These are phyloP conservation scores for Aspergillus latus DNA, from an alignment of 2,329 filamentous ascomycete genomes.

Conservation along the genomic window DNA sequence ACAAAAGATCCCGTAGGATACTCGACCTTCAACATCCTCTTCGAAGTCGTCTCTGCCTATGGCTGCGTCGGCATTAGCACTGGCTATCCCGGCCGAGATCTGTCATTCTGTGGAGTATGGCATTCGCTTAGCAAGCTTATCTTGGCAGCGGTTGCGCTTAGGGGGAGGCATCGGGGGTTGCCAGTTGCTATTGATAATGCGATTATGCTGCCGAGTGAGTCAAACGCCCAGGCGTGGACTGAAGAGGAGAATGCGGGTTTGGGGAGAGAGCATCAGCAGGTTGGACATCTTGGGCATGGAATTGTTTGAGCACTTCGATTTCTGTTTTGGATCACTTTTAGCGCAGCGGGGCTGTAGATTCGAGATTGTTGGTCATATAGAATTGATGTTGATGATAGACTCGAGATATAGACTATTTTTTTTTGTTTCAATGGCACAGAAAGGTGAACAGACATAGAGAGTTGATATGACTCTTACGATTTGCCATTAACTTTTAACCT, in stretches of 20 bases:
- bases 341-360: neutral
- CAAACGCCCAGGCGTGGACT: constrained; percentile 37
- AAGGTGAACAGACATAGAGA: constrained; percentile 7
- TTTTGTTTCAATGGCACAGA: neutral
- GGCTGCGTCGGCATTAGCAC: constrained; percentile 63
- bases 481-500: neutral
- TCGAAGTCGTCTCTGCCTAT: constrained; percentile 52
- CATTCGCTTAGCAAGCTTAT: constrained; percentile 59
- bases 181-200: constrained; percentile 59
- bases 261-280: constrained; percentile 29
- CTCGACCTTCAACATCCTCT: constrained; percentile 60
- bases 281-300: neutral
- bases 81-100: constrained; percentile 55
- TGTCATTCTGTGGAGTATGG: constrained; percentile 58
- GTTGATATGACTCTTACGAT: neutral
- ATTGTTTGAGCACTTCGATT: neutral
- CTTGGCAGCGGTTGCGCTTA: constrained; percentile 57
- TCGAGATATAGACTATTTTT: neutral
- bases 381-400: constrained; percentile 5
- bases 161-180: constrained; percentile 58
- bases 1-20: constrained; percentile 52
- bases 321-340: neutral
- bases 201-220: constrained; percentile 41
- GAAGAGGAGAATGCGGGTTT: constrained; percentile 44
- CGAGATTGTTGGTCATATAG: constrained; percentile 2